A percentile compares a stretch with the other conserved stretches of the same genome.
These are phyloP conservation scores for Penicillium fimorum DNA, from an alignment of 495 filamentous ascomycete genomes.

Conservation along the genomic window DNA sequence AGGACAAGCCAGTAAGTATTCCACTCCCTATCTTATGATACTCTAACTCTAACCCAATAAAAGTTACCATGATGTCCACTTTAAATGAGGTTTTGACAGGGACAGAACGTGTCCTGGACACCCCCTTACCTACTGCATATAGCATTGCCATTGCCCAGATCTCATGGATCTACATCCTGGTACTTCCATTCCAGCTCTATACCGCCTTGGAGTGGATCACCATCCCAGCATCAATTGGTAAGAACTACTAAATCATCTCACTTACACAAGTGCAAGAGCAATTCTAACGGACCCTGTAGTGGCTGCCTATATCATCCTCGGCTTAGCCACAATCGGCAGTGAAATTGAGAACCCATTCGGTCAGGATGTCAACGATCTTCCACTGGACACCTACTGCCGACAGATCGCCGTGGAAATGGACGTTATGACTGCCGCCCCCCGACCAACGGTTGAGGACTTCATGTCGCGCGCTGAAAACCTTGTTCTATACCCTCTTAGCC, in stretches of 20 bases:
- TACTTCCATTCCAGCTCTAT: slow-evolving; percentile 82
- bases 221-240: slow-evolving; percentile 77
- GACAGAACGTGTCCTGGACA: slow-evolving; percentile 79
- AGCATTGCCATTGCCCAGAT: slow-evolving; percentile 83
- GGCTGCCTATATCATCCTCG: slow-evolving; percentile 88
- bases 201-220: slow-evolving; percentile 64
- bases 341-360: slow-evolving; percentile 93
- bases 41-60: background rate
- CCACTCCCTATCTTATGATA: background rate
- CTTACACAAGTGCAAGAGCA: background rate
- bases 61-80: slow-evolving; percentile 39
- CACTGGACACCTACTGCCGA: slow-evolving; percentile 72
- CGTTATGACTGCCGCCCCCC: slow-evolving; percentile 59
- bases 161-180: slow-evolving; percentile 79
- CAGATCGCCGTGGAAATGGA: slow-evolving; percentile 72
- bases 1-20: slow-evolving; percentile 41
- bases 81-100: slow-evolving; percentile 74
- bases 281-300: slow-evolving; percentile 25
- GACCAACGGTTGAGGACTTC: slow-evolving; percentile 58
- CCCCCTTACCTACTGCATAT: slow-evolving; percentile 82
- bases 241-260: slow-evolving; percentile 13
- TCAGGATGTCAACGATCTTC: slow-evolving; percentile 81
- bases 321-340: slow-evolving; percentile 79
- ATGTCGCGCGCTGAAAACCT: slow-evolving; percentile 57
- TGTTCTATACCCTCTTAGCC: slow-evolving; percentile 67